Base-by-base conservation (phyloP, 306 rosid species). In the Dryas alaskensis region DNA sequence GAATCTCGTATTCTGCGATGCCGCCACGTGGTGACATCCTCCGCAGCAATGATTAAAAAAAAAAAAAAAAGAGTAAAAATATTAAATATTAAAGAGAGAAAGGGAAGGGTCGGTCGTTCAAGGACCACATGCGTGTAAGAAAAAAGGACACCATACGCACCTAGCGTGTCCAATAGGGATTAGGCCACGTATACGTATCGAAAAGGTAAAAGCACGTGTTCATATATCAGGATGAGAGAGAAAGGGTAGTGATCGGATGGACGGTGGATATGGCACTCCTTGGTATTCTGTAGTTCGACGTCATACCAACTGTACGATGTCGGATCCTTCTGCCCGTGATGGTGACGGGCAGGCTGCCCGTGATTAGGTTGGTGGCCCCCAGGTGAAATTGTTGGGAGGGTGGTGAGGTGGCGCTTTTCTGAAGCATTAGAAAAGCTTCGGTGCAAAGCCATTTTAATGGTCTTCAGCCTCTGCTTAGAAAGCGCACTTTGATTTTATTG, bases 261-360 rank as follows among this genome's bases (percentile, higher is more conserved):
- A 82, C 83, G 86, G 80, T 57, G 2, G 22, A 60, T 78, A 78
- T 82, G 10, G 13, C 1, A 27, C 5, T 68, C 40, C 17, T 62
- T 25, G 37, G 64, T 16, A 43, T 79, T 84, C 83, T 75, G 85
- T 73, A 65, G 68, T 72, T 85, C 78, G 80, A 87, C 92, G 94
- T 89, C 94, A 91, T 76, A 81, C 88, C 92, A 91, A 79, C 95
- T 91, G 89, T 80, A 78, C 50, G 55, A 25, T 84, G 87, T 86
- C 79, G 84, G 82, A 77, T 83, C 78, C 73, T 86, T 72, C 74
- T 89, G 92, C 97, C 95, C 92, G 85, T 65, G 97, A 85, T 82
- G 77, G 84, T 81, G 90, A 86, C 86, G 93, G 96, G 91, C 86
- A 84, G 82, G 48, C 81, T 88, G 84, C 92, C 95, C 90, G 81